phyloP scores from a whole-genome alignment of 352 stramenopile genomes.

The Phytophthora hibernalis region DNA sequence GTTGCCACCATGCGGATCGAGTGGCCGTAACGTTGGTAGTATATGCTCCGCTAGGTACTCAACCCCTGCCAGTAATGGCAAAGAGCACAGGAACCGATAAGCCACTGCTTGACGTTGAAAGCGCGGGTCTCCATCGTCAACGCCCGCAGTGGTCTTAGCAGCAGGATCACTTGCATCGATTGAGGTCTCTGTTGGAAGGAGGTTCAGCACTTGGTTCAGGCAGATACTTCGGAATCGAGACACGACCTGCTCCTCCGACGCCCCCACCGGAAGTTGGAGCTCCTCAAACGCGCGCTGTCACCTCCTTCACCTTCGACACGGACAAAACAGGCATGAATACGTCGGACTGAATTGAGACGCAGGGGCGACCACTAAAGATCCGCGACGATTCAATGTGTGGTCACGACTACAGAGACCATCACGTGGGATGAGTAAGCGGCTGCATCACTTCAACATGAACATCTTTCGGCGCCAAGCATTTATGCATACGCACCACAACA shows the following conservation, averaged over 20 bases:
- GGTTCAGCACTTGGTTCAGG: constrained; percentile 47
- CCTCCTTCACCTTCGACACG: constrained; percentile 40
- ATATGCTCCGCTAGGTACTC: constrained; percentile 51
- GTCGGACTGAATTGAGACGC: not conserved
- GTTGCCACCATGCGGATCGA: constrained; percentile 35
- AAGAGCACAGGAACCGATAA: constrained; percentile 67
- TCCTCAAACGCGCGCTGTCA: constrained; percentile 57
- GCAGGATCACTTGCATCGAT: not conserved
- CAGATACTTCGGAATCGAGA: constrained; percentile 57
- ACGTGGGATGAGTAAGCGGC: constrained; percentile 9
- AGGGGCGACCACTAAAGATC: constrained; percentile 19
- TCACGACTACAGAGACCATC: not conserved
- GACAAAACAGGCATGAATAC: constrained; percentile 25
- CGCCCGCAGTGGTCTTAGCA: constrained; percentile 5
- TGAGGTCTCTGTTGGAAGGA: constrained; percentile 15
- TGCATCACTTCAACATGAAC: constrained; percentile 15
- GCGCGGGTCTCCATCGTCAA: constrained; percentile 26
- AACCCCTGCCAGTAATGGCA: constrained; percentile 44
- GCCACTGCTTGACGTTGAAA: constrained; percentile 73
- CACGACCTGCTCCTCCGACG: constrained; percentile 56
- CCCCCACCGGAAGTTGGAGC: constrained; percentile 59
- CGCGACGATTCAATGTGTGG: constrained; percentile 23
- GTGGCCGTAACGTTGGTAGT: constrained; percentile 49
- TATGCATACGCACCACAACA: not conserved
- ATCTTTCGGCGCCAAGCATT: not conserved